phyloP scores from a whole-genome alignment of 1,284 basidiomycete genomes.

The Naganishia cerealis region DNA sequence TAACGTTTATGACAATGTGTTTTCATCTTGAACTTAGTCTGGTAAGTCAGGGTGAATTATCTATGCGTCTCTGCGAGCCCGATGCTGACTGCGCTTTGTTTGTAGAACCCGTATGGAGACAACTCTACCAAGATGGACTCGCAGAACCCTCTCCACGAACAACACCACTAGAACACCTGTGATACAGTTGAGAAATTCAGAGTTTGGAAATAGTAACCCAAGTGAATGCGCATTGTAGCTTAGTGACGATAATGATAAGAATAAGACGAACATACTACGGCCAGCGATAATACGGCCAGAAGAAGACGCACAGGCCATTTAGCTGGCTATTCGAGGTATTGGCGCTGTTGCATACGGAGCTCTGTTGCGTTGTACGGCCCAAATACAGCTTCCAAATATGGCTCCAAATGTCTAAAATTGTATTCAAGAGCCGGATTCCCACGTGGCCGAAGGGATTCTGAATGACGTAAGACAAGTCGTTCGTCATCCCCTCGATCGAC shows the following conservation, averaged over 20 bases:
- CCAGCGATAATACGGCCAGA: not conserved
- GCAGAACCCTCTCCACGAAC: slow-evolving; percentile 23
- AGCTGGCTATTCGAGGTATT: too few relatives aligned
- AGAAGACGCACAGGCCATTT: not conserved
- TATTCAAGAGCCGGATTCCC: not conserved
- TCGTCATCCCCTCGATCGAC: not conserved
- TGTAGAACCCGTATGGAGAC: slow-evolving; percentile 25
- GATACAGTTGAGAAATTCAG: not conserved
- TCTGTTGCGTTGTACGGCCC: too few relatives aligned
- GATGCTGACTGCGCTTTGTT: not conserved
- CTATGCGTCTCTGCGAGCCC: not conserved
- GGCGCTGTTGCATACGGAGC: too few relatives aligned
- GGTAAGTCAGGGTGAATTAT: not conserved
- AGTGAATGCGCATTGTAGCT: slow-evolving; percentile 1
- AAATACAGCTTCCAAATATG: too few relatives aligned
- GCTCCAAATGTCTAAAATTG: not conserved
- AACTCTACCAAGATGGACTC: slow-evolving; percentile 22
- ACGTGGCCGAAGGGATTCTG: not conserved
- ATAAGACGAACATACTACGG: not conserved
- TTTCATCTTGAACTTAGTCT: not conserved
- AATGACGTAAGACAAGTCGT: not conserved
- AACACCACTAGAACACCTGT: slow-evolving; percentile 17
- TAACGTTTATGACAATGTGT: not conserved
- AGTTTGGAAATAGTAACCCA: not conserved
- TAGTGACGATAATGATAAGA: not conserved